These are phyloP conservation scores for Boletus rufocinnamomeus DNA, from an alignment of 768 basidiomycete species.

Conservation along the genomic window DNA sequence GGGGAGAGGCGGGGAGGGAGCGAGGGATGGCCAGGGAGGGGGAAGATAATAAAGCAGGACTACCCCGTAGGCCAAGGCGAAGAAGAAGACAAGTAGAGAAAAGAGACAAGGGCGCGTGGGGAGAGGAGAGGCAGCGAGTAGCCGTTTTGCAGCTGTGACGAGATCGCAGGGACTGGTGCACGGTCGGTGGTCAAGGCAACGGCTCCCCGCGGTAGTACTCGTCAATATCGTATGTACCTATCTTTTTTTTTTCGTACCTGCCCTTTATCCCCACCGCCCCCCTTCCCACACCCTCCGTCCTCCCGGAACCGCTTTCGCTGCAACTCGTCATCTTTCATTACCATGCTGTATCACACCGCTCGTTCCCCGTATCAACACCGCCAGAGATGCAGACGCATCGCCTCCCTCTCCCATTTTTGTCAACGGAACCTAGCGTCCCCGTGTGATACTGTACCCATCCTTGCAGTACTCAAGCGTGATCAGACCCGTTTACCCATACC, in stretches of 20 bases:
- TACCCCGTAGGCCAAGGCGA: constrained; percentile 28
- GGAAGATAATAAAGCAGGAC: constrained; percentile 18
- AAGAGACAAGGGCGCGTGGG: constrained; percentile 21
- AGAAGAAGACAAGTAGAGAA: constrained; percentile 17
- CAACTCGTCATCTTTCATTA: background rate
- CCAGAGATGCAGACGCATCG: constrained; percentile 1
- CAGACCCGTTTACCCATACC: background rate
- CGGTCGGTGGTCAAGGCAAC: constrained; percentile 59
- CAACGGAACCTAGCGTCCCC: background rate
- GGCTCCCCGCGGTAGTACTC: constrained; percentile 14
- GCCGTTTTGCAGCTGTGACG: constrained; percentile 30
- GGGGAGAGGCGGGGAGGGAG: background rate
- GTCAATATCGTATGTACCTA: constrained; percentile 20
- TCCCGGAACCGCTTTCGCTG: constrained; percentile 3
- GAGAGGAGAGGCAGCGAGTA: constrained; percentile 14
- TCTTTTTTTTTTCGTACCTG: constrained; percentile 13
- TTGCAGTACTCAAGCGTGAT: background rate
- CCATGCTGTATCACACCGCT: constrained; percentile 1
- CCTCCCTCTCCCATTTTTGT: constrained; percentile 1
- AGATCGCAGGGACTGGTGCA: constrained; percentile 36
- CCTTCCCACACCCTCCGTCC: constrained; percentile 12
- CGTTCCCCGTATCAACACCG: constrained; percentile 6
- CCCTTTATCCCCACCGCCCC: constrained; percentile 22
- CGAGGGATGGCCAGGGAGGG: background rate
- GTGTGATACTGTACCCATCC: background rate